Conservation (phyloP, 1,284 basidiomycete genomes). For the Chondrostereum purpureum region DNA sequence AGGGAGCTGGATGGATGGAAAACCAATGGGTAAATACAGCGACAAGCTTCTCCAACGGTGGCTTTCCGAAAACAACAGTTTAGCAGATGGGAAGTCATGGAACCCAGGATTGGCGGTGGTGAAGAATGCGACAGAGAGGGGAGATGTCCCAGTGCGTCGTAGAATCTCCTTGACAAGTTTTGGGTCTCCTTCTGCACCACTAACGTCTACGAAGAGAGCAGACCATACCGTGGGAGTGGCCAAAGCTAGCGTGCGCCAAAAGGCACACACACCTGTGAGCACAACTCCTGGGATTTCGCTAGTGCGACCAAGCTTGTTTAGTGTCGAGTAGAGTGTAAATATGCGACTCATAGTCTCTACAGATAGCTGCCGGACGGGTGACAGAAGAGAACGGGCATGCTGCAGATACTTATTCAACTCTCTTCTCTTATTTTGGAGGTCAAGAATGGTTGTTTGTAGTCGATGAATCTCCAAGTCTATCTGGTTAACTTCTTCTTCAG, state of each 20-base stretch:
- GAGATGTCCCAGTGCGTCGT: background rate
- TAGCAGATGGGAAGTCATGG: background rate
- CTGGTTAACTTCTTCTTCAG: background rate
- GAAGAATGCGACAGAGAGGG: background rate
- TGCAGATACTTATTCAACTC: background rate
- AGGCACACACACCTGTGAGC: background rate
- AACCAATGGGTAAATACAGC: background rate
- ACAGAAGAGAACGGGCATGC: background rate
- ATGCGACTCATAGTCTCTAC: background rate
- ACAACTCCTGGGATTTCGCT: background rate
- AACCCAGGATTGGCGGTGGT: background rate
- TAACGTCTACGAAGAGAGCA: background rate
- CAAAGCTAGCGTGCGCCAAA: background rate
- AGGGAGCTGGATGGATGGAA: too few species aligned
- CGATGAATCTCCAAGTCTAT: background rate
- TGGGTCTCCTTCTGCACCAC: background rate
- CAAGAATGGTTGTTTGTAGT: background rate
- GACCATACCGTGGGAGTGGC: background rate
- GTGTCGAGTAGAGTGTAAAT: background rate
- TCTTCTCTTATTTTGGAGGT: background rate
- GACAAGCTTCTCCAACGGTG: background rate
- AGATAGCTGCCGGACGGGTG: background rate
- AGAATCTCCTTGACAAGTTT: background rate
- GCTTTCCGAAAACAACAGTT: too few species aligned
- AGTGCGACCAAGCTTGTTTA: background rate